Conservation (phyloP, 805 yeast species). For the Monosporozyma aquatica region DNA sequence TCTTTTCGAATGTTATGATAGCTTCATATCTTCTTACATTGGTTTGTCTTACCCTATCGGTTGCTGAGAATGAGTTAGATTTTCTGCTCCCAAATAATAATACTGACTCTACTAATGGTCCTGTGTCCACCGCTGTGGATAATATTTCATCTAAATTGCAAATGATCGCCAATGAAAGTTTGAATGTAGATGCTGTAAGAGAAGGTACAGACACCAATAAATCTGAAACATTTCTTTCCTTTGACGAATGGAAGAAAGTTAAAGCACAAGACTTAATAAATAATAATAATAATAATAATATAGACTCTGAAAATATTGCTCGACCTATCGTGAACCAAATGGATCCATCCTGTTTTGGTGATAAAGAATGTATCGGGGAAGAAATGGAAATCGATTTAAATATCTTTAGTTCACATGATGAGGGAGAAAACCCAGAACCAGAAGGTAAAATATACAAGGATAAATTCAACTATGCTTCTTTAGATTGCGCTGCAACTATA, state of each 20-base stretch:
- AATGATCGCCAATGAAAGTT: neutral
- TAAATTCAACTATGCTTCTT: slow-evolving; percentile 80
- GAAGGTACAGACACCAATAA: neutral
- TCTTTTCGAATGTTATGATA: neutral
- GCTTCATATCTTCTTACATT: neutral
- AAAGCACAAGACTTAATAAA: slow-evolving; percentile 12
- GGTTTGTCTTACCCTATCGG: neutral
- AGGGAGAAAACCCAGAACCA: slow-evolving; percentile 22
- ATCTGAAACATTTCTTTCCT: slow-evolving; percentile 47
- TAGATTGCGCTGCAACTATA: slow-evolving; percentile 89
- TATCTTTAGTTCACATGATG: slow-evolving; percentile 30
- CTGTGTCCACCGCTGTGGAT: neutral
- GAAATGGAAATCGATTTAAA: slow-evolving; percentile 46
- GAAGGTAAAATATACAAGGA: slow-evolving; percentile 61
- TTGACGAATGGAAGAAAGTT: slow-evolving; percentile 79
- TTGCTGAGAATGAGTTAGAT: neutral
- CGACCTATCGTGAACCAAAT: too few relatives aligned
- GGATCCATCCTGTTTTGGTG: slow-evolving; percentile 10
- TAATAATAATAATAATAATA: neutral
- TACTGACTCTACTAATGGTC: neutral
- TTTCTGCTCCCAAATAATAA: neutral
- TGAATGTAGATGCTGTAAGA: neutral
- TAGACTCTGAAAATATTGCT: slow-evolving; percentile 3
- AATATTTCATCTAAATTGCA: neutral
- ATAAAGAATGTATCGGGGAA: slow-evolving; percentile 38